Conservation (phyloP, 805 yeast species). For the Saccharomyces mikatae region DNA sequence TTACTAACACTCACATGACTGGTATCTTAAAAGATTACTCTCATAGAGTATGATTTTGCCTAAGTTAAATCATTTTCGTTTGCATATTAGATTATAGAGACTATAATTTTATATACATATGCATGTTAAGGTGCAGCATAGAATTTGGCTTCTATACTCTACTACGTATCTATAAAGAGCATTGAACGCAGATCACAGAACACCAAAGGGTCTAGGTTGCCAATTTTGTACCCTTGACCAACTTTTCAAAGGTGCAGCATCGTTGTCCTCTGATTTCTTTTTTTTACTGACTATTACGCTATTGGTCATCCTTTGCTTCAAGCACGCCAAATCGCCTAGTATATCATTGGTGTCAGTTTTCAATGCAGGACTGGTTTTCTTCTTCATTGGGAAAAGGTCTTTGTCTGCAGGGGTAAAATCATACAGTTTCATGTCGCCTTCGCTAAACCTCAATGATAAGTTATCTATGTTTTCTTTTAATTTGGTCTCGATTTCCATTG, state of each 20-base stretch:
- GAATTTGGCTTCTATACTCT: background rate
- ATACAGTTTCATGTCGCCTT: constrained; percentile 6
- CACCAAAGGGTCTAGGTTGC: constrained; percentile 52
- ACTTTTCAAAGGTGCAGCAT: background rate
- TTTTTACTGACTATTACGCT: background rate
- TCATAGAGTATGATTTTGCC: constrained; percentile 23
- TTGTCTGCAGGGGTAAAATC: constrained; percentile 2
- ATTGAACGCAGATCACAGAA: constrained; percentile 13
- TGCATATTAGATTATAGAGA: background rate
- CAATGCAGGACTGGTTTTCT: background rate
- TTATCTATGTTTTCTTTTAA: constrained; percentile 2
- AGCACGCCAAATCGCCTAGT: constrained; percentile 23
- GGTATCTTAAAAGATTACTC: constrained; percentile 86
- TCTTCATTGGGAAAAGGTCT: background rate
- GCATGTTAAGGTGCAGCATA: background rate
- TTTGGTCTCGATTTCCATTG: constrained; percentile 5
- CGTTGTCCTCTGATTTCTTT: background rate
- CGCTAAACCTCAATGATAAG: constrained; percentile 4
- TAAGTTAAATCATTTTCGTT: background rate
- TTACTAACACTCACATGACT: constrained; percentile 94
- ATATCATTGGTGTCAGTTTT: constrained; percentile 15
- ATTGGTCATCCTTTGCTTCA: constrained; percentile 22
- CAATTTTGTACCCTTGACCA: constrained; percentile 29
- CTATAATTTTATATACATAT: background rate
- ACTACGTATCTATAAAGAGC: background rate